Conservation (phyloP, 140 eudicot species). For the Ambrosia hybrid region DNA sequence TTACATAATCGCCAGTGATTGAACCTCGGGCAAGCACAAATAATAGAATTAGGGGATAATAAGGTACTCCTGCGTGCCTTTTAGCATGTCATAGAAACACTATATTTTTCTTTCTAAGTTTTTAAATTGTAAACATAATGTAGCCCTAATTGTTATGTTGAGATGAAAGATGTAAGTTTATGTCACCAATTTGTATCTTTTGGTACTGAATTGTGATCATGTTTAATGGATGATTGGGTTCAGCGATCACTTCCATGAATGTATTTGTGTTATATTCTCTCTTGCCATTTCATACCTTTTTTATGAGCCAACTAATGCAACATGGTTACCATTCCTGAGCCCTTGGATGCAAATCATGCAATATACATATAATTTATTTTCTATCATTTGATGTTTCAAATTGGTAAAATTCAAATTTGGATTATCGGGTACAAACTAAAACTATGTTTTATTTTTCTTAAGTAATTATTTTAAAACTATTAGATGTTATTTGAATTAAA, state of each 20-base stretch:
- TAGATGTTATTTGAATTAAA: too few species aligned
- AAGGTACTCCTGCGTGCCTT: slow-evolving; percentile 25
- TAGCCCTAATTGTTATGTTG: slow-evolving; percentile 14
- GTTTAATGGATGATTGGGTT: slow-evolving; percentile 24
- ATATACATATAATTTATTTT: too few species aligned
- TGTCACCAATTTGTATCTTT: slow-evolving; percentile 22
- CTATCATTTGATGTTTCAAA: too few species aligned
- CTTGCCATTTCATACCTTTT: background rate
- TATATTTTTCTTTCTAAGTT: slow-evolving; percentile 4
- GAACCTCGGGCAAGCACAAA: slow-evolving; percentile 9
- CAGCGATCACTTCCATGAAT: background rate
- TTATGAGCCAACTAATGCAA: too few species aligned
- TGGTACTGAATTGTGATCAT: slow-evolving; percentile 24
- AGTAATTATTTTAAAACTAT: too few species aligned
- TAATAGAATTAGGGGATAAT: slow-evolving; percentile 11
- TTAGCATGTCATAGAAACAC: slow-evolving; percentile 14
- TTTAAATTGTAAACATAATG: slow-evolving; percentile 17
- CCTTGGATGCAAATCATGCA: too few species aligned
- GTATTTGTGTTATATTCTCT: background rate
- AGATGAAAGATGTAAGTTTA: slow-evolving; percentile 32
- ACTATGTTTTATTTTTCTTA: too few species aligned
- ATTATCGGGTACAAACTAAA: too few species aligned
- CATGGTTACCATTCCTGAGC: too few species aligned
- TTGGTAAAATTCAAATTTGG: too few species aligned
- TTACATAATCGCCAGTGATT: slow-evolving; percentile 41